Evolutionary conservation across 352 stramenopile species (phyloP), one percentile per base, ranked within the genome.

Genomic region (Phytophthora sp.): DNA sequence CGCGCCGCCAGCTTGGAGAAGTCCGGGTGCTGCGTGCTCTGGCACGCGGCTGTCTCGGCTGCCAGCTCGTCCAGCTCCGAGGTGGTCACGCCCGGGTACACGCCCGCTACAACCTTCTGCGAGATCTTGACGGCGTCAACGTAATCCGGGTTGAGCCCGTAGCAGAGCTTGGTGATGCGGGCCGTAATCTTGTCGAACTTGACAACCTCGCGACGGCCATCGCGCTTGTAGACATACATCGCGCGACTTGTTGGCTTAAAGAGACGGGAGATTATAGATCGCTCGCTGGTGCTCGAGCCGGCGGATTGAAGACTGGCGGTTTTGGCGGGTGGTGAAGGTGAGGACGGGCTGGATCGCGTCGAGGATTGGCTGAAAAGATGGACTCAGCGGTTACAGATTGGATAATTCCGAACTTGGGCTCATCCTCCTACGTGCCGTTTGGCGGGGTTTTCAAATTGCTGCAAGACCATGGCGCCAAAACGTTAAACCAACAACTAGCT

Each of bases 181-280:
- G 89, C 93, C 39, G 96, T 98, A 73, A 99, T 99, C 84, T 99
- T 99, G 76, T 99, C 97, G 76, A 99, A 99, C 61, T 98, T 96
- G 66, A 99, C 96, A 33, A 91, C 90, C 73, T 99, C 96, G 26
- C 82, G 81, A 65, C 86, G 86, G 15, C 95, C 95, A 73, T 98
- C 88, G 65, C 96, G 87, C 79, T 99, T 99, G 55, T 98, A 59
- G 26, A 99, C 93, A 79, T 91, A 98, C 93, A 98, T 98, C 0
- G 24, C n/a, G n/a, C n/a, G n/a, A n/a, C n/a, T 45, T 52, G 0
- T 23, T n/a, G 20, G 15, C 13, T 23, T 44, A 2, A n/a, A n/a
- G n/a, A n/a, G n/a, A n/a, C n/a, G n/a, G n/a, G n/a, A n/a, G n/a
- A n/a, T n/a, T n/a, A n/a, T n/a, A 2, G n/a, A 36, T 36, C 26